These are phyloP conservation scores for Tarenaya hassleriana DNA, from an alignment of 345 rosid species.

Conservation along the genomic window DNA sequence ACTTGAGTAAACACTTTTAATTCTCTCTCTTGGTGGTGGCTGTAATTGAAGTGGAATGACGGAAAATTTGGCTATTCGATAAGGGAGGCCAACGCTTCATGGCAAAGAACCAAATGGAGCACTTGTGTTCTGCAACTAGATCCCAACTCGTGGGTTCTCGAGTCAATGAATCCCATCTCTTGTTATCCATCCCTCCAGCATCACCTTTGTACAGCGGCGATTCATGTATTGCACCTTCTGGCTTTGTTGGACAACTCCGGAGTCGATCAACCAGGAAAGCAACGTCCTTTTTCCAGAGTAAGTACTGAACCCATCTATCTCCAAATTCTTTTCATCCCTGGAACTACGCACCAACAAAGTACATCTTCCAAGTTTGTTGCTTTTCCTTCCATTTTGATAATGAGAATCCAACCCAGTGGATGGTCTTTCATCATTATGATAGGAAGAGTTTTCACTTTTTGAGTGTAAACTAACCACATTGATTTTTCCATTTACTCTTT, in stretches of 20 bases:
- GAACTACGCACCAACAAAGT: conserved; percentile 77
- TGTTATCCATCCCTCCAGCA: conserved; percentile 75
- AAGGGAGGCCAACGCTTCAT: conserved; percentile 45
- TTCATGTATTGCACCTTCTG: conserved; percentile 69
- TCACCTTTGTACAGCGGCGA: conserved; percentile 41
- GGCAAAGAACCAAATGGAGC: conserved; percentile 51
- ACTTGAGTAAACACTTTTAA: too few species aligned
- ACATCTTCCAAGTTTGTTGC: conserved; percentile 72
- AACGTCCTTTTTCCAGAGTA: conserved; percentile 72
- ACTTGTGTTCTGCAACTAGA: conserved; percentile 68
- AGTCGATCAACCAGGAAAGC: conserved; percentile 86
- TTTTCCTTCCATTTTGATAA: conserved; percentile 53
- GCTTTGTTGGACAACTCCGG: conserved; percentile 59
- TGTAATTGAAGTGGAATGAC: too few species aligned
- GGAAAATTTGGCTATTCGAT: conserved; percentile 19
- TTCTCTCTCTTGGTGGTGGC: neutral
- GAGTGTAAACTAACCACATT: conserved; percentile 30
- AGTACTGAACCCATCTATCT: conserved; percentile 59
- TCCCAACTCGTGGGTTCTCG: conserved; percentile 73
- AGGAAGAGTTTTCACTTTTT: conserved; percentile 35
- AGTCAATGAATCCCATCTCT: conserved; percentile 86
- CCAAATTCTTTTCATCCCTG: conserved; percentile 45
- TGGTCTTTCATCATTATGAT: conserved; percentile 38
- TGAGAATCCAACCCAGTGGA: conserved; percentile 40
- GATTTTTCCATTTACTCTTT: conserved; percentile 30